Base-by-base conservation (phyloP, 2,329 filamentous ascomycete species). In the Pseudocercospora crystallina region DNA sequence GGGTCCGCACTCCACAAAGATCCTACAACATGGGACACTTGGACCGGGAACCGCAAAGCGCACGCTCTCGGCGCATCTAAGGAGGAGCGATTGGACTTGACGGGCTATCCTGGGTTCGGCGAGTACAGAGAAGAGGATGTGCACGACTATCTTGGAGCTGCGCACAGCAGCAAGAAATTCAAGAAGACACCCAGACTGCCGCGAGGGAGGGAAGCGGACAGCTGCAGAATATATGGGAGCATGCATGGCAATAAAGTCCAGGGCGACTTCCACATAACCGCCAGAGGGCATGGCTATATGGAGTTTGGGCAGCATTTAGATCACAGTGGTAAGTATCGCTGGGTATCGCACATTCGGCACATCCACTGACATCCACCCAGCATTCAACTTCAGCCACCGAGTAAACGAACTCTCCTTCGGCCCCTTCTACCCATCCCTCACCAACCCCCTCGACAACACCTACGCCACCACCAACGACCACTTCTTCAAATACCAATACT, bases 401-500 rank as follows among this genome's bases (percentile, higher is more conserved):
- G 84, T 99, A 75, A 91, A 88, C 64, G 94, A 99, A 72, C 83
- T 99, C 62, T 96, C 91, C 51, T 99, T 96, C 71, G 94, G 94
- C 3, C 86, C 90, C n/a, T 96, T 91, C 76, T 97, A 96, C 75
- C 92, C 94, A 1, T 89, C 86, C 20, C 85, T 99, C 48, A 81
- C 87, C 65, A 99, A 99, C 74, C 94, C 94, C 0, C 88, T 99
- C 64, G 94, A 97, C 75, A 85, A 86, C 60, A 97, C 94, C 38
- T 83, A 91, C 71, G 88, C 91, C 64, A 73, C 78, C 3, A 92
- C 88, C n/a, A 68, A 78, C 12, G 69, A 72, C 54, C 80, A 95
- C 77, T 97, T 96, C 77, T 86, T 92, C 81, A 95, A 94, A 73
- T 97, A 90, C 76, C 94, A 99, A 73, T 99, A 99, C 80, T 97